Conservation (phyloP, 2,329 filamentous ascomycete genomes). For the Thermoascus crustaceus region DNA sequence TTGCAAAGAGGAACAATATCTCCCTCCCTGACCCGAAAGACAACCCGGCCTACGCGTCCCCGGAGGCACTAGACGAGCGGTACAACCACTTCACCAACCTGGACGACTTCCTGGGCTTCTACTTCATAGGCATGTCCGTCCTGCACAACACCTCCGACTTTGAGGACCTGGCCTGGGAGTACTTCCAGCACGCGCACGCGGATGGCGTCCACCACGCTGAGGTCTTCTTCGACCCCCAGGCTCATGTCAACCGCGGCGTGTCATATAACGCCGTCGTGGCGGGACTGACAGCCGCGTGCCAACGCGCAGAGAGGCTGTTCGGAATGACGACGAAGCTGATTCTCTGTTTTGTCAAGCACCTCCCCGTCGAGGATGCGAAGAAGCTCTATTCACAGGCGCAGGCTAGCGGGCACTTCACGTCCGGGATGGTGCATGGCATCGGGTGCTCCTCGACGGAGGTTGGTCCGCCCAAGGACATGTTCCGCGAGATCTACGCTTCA, state of each 20-base stretch:
- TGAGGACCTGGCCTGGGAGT: constrained; percentile 62
- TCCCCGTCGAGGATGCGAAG: constrained; percentile 53
- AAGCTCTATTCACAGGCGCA: constrained; percentile 34
- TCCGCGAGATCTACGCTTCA: constrained; percentile 52
- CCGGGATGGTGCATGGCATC: constrained; percentile 53
- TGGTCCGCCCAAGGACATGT: constrained; percentile 49
- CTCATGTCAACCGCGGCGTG: constrained; percentile 58
- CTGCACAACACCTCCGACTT: constrained; percentile 61
- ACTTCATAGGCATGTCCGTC: constrained; percentile 68
- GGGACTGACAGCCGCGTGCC: constrained; percentile 55
- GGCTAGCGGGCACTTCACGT: constrained; percentile 30
- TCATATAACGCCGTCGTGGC: constrained; percentile 54
- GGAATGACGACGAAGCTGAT: constrained; percentile 59
- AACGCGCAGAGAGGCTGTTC: constrained; percentile 54
- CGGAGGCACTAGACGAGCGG: constrained; percentile 50
- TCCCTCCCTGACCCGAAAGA: constrained; percentile 45
- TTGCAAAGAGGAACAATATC: constrained; percentile 60
- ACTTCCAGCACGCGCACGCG: constrained; percentile 56
- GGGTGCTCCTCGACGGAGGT: constrained; percentile 60
- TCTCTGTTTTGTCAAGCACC: constrained; percentile 63
- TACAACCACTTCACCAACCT: constrained; percentile 62
- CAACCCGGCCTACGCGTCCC: constrained; percentile 57
- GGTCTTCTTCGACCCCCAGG: constrained; percentile 75
- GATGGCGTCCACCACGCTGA: constrained; percentile 66
- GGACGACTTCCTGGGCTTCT: constrained; percentile 70